Base-by-base conservation (phyloP, 495 filamentous ascomycete genomes). In the Penicillium maclennaniae region DNA sequence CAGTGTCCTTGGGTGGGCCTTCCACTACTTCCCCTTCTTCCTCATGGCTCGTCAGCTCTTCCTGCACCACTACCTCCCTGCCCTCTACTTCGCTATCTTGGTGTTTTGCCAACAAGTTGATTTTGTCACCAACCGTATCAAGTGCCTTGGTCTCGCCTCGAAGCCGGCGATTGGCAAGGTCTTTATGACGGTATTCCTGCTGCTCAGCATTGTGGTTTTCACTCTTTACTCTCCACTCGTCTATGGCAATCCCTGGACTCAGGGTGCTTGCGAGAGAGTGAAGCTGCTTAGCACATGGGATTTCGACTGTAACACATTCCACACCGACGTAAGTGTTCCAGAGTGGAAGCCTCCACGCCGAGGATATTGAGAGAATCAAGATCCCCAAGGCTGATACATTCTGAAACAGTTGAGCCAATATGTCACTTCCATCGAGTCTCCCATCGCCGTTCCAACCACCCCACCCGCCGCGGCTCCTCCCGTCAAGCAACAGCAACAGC, bases 21-120 rank as follows among this genome's bases (percentile, higher is more conserved):
- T 92, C 68, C 93, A 98, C 66, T 98, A 97, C 73, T 89, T 96
- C 74, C 95, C 93, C 6, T 98, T 98, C 78, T 98, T 82, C 69
- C 83, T 97, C 28, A 98, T 98, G 93, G 89, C 91, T 51, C 89
- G 93, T 55, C 93, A 98, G 70, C 83, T 98, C 38, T 98, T 98
- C 81, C 73, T 98, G 44, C 93, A 98, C 69, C 93, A 98, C 65
- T 98, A 98, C 61, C 86, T 98, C 48, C 93, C 93, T 1, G 93
- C 93, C 2, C 82, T 98, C 14, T 95, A 96, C 73, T 97, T 97
- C 63, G 91, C 89, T 51, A 84, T 98, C 60, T 84, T 97, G 44
- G 82, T 87, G 1, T 78, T 96, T 25, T 93, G 87, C 70, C 93
- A 97, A 66, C 79, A 87, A 39, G 89, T 88, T 68, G 93, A 97